Base-by-base conservation (phyloP, 2,329 filamentous ascomycete species). In the Chaetomium globosum region DNA sequence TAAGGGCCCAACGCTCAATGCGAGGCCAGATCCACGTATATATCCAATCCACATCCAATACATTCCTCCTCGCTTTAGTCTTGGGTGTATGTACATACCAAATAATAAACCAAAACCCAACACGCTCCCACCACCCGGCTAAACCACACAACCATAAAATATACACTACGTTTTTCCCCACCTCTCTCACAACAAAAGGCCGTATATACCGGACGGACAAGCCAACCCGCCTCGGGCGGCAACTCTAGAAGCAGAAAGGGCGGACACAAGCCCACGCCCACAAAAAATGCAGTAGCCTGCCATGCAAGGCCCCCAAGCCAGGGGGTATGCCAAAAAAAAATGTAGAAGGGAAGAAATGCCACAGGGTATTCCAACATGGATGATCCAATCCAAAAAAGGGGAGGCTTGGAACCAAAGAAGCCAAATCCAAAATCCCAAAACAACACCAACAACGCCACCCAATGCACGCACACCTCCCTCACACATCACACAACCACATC, bases 361-460 rank as follows among this genome's bases (percentile, higher is more conserved):
- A n/a, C n/a, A 31, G 51, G 52, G 52, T 55, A 55, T 26, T 55
- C 53, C 31, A 39, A 7, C 16, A 23, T 9, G 8, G n/a, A n/a
- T 58, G 33, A 36, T 36, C 33, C 33, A n/a, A 23, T n/a, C 58
- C 49, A 49, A 52, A 60, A 51, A 51, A 59, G n/a, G 33, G 9
- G 2, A 10, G 33, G 36, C 4, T 48, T 48, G 23, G 6, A 58
- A 28, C 26, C 9, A 43, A 58, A 21, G 4, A 43, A 55, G 26
- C 31, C 26, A 53, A 36, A 46, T 28, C 59, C 58, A 30, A 53
- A 54, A 21, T 31, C 33, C 54, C 31, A 13, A 49, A 13, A 55
- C 4, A 30, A 30, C 26, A 28, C 12, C 23, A 54, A 26, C 23
- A 54, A 30, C 57, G 46, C 57, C 57, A 30, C 13, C n/a, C 28